Conservation (phyloP, 2,329 filamentous ascomycete genomes). For the Aureobasidium sp. region DNA sequence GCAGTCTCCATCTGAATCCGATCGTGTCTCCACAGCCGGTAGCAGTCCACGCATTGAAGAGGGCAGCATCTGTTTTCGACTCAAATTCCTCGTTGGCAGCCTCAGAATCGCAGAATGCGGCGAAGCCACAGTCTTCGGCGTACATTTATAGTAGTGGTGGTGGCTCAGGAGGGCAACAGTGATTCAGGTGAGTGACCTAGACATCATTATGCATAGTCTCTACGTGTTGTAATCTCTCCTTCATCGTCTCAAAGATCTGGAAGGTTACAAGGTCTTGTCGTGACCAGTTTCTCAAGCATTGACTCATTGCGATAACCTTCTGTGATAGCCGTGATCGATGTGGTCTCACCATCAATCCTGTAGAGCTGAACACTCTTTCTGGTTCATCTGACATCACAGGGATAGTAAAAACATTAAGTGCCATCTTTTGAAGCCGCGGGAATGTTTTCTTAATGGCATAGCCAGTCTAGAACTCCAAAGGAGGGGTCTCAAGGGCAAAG, state of each 20-base stretch:
- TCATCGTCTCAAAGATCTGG: background rate
- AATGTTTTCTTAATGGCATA: background rate
- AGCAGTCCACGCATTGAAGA: no score
- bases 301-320: background rate
- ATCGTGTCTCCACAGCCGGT: no score
- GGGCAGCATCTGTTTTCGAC: no score
- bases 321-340: background rate
- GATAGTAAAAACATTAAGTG: constrained; percentile 1
- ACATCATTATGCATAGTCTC: background rate
- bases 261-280: background rate
- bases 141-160: background rate
- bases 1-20: no score
- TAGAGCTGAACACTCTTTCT: background rate
- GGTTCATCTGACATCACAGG: background rate
- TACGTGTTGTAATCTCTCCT: background rate
- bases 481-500: background rate
- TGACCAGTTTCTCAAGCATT: constrained; percentile 1
- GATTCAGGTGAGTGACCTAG: background rate
- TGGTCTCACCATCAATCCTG: background rate
- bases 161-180: background rate
- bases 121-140: no score
- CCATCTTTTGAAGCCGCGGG: background rate
- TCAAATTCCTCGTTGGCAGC: no score
- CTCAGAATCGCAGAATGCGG: no score
- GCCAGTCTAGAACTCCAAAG: background rate